Base-by-base conservation (phyloP, 2,329 filamentous ascomycete species). In the Talaromyces sp. region DNA sequence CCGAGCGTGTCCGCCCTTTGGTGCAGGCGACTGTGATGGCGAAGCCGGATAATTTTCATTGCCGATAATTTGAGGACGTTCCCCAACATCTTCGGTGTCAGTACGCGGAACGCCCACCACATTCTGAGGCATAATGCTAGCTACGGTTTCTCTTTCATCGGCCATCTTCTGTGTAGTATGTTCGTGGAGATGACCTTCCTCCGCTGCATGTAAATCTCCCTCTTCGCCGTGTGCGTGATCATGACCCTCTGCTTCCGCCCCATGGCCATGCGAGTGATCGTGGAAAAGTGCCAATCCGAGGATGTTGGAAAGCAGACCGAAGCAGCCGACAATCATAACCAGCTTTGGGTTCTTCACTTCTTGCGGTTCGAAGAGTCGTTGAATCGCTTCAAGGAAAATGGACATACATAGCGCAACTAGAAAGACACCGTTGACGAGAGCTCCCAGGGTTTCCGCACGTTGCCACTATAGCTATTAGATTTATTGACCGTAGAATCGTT, bases 351-450 rank as follows among this genome's bases (percentile, higher is more conserved):
- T 92, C 60, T 83, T 83, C 73, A 99, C 93, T 75, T 91, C 88
- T 72, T 94, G 93, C 8, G 93, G 93, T 72, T 98, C 92, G 74
- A 98, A 85, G 71, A 99, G 90, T 73, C 95, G 90, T 72, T 93
- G 92, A 67, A 97, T 86, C 16, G 95, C 95, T 79, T 99, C 95
- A 72, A 99, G 88, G 73, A 98, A 91, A 78, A 99, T 99, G 60
- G 94, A 96, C 64, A 99, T 84, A 80, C 95, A 99, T 9, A 99
- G 86, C 8, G 95, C 95, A 74, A 99, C 95, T 52, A 99, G 84
- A 82, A 99, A 99, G 54, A 98, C 94, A 70, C 95, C 95, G 73
- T 99, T 99, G 80, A 98, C 92, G 72, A 98, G 89, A 57, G 95
- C 95, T 73, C 95, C 95, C 6, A 99, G 85, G 11, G 96, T 98